phyloP scores from a whole-genome alignment of 257 asterid genomes.

The Handroanthus guayacan region DNA sequence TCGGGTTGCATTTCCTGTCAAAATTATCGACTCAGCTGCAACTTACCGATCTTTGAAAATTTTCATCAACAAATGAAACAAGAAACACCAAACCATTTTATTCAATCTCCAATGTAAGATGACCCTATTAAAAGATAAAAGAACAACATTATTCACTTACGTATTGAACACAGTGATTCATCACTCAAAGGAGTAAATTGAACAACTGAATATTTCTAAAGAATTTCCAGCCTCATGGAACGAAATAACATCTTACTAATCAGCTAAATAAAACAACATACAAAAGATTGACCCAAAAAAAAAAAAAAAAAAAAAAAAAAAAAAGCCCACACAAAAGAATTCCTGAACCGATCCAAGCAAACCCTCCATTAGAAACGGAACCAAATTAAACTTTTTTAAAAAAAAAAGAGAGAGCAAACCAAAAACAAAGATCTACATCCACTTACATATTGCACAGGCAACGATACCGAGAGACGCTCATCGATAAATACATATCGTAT shows the following conservation, averaged over 20 bases:
- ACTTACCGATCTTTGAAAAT: neutral
- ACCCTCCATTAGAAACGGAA: conserved; percentile 23
- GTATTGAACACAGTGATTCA: neutral
- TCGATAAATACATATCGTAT: conserved; percentile 57
- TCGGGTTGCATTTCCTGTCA: conserved; percentile 14
- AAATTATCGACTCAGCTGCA: conserved; percentile 3
- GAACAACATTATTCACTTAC: neutral
- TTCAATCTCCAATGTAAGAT: conserved; percentile 13
- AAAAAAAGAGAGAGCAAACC: neutral
- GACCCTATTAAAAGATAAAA: neutral
- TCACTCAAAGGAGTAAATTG: conserved; percentile 10
- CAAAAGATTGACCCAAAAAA: neutral
- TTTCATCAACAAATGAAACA: neutral
- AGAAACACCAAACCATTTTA: conserved; percentile 3
- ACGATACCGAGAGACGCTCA: conserved; percentile 62
- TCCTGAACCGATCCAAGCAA: conserved; percentile 3
- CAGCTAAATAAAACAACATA: conserved; percentile 18
- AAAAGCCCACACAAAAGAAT: no score
- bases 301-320: no score
- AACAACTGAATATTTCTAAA: conserved; percentile 1
- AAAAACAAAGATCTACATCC: conserved; percentile 25
- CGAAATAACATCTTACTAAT: conserved; percentile 15
- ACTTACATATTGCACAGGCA: conserved; percentile 60
- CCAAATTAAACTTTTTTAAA: conserved; percentile 1
- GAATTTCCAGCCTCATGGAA: neutral